A percentile compares a stretch with the other conserved stretches of the same genome.
Evolutionary conservation across 768 basidiomycete species (phyloP).

Genomic region (Rhodotorula babjevae): DNA sequence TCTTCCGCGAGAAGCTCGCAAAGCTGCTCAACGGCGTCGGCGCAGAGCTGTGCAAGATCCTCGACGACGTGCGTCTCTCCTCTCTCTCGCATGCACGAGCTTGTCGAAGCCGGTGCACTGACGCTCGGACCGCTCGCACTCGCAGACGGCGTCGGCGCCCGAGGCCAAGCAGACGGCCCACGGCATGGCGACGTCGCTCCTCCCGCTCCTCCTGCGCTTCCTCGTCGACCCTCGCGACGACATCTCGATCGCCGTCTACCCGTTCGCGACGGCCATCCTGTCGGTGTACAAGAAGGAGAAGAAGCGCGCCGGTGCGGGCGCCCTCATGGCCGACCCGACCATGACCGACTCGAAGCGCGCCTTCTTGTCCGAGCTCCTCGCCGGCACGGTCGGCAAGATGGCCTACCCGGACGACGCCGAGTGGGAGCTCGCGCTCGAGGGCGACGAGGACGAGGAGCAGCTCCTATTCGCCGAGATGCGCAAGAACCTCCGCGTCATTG

Average conservation of each 20-base stretch:
- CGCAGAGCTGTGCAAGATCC: conserved; percentile 71
- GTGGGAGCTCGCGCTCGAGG: conserved; percentile 52
- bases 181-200: conserved; percentile 45
- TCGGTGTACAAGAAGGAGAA: conserved; percentile 65
- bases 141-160: conserved; percentile 6
- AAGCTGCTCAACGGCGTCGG: conserved; percentile 76
- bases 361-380: conserved; percentile 72
- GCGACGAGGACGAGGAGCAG: conserved; percentile 85
- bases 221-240: conserved; percentile 87
- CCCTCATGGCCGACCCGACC: conserved; percentile 50
- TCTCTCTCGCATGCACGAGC: conserved; percentile 9
- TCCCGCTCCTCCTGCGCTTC: conserved; percentile 80
- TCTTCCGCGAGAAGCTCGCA: conserved; percentile 82
- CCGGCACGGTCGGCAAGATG: conserved; percentile 77
- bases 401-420: conserved; percentile 66
- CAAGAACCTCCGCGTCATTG: conserved; percentile 79
- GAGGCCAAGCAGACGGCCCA: conserved; percentile 15
- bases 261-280: conserved; percentile 70
- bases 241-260: conserved; percentile 77
- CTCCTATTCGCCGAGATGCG: conserved; percentile 78
- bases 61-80: conserved; percentile 59
- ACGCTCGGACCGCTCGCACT: neutral
- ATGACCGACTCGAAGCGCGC: conserved; percentile 54
- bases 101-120: no score
- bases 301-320: conserved; percentile 54